Percentiles rank a stretch among this genome's conserved stretches.
phyloP scores from a whole-genome alignment of 352 stramenopile species.

The Pythium apleroticum region DNA sequence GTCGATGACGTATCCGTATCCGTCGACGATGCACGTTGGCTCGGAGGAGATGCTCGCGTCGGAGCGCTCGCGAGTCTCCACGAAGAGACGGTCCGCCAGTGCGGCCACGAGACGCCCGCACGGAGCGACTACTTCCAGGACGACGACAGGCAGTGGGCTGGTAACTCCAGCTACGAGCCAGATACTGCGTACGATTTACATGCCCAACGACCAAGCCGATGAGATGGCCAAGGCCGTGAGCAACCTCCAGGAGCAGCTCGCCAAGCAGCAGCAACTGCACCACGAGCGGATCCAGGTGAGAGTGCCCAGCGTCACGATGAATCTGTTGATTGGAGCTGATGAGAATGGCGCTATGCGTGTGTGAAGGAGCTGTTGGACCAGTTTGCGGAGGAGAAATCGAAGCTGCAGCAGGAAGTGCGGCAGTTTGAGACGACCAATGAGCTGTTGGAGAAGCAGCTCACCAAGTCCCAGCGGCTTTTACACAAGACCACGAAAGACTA shows the following conservation, averaged over 20 bases:
- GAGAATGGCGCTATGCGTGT: no score
- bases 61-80: background rate
- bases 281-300: conserved; percentile 61
- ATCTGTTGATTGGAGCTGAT: background rate
- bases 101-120: background rate
- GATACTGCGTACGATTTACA: conserved; percentile 76
- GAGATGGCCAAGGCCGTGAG: conserved; percentile 49
- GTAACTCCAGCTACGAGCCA: conserved; percentile 1
- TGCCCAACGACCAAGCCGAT: conserved; percentile 69
- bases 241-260: conserved; percentile 61
- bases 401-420: conserved; percentile 40
- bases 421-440: conserved; percentile 39
- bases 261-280: conserved; percentile 48
- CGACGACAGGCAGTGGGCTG: background rate
- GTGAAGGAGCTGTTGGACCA: conserved; percentile 48
- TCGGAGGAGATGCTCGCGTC: conserved; percentile 44
- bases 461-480: conserved; percentile 59
- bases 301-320: background rate
- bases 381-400: conserved; percentile 55
- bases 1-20: conserved; percentile 51
- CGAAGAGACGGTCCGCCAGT: background rate
- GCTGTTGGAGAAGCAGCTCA: conserved; percentile 44
- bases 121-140: background rate
- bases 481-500: conserved; percentile 78
- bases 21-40: conserved; percentile 74